A percentile compares a stretch with the other conserved stretches of the same genome.
Evolutionary conservation across 495 filamentous ascomycete genomes (phyloP).

Genomic region (Viridothelium virens): DNA sequence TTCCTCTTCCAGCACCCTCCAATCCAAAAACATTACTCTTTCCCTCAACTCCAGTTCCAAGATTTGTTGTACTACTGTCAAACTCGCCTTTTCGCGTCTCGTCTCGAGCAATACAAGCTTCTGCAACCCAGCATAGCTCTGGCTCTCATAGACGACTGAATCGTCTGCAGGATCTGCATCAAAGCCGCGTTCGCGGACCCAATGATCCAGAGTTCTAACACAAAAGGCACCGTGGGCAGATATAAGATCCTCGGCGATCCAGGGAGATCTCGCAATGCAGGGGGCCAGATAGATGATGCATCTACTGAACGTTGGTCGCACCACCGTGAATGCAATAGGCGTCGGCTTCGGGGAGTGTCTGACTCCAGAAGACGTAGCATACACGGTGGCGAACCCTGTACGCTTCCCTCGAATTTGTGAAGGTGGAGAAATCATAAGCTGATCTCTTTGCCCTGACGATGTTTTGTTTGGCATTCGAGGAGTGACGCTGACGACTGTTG

Average conservation of each 20-base stretch:
- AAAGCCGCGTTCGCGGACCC: constrained; percentile 20
- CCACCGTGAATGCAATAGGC: background rate
- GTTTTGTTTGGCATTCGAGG: background rate
- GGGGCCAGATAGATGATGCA: constrained; percentile 22
- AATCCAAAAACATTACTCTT: constrained; percentile 22
- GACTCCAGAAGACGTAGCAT: background rate
- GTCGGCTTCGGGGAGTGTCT: background rate
- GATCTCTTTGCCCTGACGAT: background rate
- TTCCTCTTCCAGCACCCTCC: constrained; percentile 24
- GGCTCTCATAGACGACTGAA: constrained; percentile 18
- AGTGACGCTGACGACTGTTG: background rate
- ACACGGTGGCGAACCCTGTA: background rate
- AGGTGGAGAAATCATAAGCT: background rate
- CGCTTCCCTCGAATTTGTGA: background rate
- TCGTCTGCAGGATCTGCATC: background rate
- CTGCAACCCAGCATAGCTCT: constrained; percentile 19
- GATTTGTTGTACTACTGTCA: constrained; percentile 8
- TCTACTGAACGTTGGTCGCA: constrained; percentile 14
- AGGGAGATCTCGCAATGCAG: constrained; percentile 20
- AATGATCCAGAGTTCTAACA: constrained; percentile 15
- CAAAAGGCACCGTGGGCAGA: background rate
- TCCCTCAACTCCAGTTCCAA: constrained; percentile 16
- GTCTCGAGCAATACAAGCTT: constrained; percentile 24
- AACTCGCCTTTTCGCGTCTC: constrained; percentile 8
- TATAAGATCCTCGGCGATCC: constrained; percentile 21